Conservation (phyloP, 139 green algal species). For the Asterochloris sp. region DNA sequence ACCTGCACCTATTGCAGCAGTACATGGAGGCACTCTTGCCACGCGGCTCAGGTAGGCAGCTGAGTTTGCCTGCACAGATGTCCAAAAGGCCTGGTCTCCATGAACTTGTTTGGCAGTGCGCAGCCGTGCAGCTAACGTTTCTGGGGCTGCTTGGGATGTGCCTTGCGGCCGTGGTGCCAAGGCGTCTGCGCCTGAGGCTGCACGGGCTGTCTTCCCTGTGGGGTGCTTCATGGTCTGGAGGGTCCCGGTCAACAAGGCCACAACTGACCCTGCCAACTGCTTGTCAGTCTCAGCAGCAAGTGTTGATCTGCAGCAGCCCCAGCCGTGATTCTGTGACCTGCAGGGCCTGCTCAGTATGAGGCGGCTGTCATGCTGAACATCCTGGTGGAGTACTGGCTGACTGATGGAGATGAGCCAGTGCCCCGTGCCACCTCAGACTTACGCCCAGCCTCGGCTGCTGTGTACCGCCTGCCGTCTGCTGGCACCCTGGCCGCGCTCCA, state of each 20-base stretch:
- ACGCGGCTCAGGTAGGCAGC: background rate
- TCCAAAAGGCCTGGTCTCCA: background rate
- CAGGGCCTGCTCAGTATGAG: background rate
- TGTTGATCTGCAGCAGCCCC: background rate
- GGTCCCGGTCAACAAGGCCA: background rate
- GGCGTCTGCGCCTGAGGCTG: background rate
- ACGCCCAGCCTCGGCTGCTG: background rate
- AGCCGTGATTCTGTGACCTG: constrained; percentile 21
- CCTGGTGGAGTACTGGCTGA: constrained; percentile 80
- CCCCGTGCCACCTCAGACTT: constrained; percentile 17
- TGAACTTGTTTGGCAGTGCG: background rate
- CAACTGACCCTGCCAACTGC: background rate
- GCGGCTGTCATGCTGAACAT: constrained; percentile 39
- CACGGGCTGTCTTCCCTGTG: background rate
- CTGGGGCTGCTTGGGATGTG: background rate
- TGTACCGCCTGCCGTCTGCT: constrained; percentile 4
- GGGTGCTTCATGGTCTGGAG: background rate
- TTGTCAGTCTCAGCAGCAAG: no score
- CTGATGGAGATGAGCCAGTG: constrained; percentile 61
- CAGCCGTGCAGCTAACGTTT: no score
- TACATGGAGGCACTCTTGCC: constrained; percentile 70
- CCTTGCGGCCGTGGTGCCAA: background rate
- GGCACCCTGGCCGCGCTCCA: constrained; percentile 3
- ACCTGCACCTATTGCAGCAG: constrained; percentile 54
- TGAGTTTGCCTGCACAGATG: background rate